Evolutionary conservation across 1,284 basidiomycete genomes (phyloP), one percentile per base, ranked within the genome.

Genomic region (Heterobasidion occidentale): DNA sequence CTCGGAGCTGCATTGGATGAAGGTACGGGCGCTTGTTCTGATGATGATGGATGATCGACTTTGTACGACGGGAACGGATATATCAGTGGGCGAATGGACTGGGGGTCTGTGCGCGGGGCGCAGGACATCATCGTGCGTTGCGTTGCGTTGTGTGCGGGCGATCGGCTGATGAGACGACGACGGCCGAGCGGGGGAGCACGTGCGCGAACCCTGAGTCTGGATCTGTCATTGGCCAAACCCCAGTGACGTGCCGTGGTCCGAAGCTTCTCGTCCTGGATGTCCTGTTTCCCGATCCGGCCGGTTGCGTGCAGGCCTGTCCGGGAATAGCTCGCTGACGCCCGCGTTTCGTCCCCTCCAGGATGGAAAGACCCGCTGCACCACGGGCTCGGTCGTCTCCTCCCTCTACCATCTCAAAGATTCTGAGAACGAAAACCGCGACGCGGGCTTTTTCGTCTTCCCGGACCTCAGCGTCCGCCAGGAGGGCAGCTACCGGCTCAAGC

Each of bases 401-500:
- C 75, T 98, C n/a, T 98, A 97, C 69, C 94, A 97, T 65, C 78
- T 98, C 58, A 95, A 94, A 68, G 96, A 98, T 67, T 83, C 92
- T 11, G 92, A 94, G 64, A 83, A 90, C 64, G 81, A 80, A 59
- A 86, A 87, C 59, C 78, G 83, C 65, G 93, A 95, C 65, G 93
- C 91, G 14, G 92, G 92, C 0, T 94, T 94, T 73, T 94, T 94
- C 64, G 91, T 95, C 17, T 93, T 93, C 64, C 90, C 91, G 2
- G 90, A 94, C 69, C 76, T 95, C 36, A 88, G 86, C 57, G 91
- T 94, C 9, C 77, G 94, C 57, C 93, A 93, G 12, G 95, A 98
- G 69, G 96, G 95, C 1, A 86, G 77, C 44, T 88, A 86, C 65
- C 79, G 93, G 17, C 79, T 98, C 58, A 98, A 97, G 72, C 79